Evolutionary conservation across 352 stramenopile species (phyloP).

Genomic region (Globisporangium echinulatum): DNA sequence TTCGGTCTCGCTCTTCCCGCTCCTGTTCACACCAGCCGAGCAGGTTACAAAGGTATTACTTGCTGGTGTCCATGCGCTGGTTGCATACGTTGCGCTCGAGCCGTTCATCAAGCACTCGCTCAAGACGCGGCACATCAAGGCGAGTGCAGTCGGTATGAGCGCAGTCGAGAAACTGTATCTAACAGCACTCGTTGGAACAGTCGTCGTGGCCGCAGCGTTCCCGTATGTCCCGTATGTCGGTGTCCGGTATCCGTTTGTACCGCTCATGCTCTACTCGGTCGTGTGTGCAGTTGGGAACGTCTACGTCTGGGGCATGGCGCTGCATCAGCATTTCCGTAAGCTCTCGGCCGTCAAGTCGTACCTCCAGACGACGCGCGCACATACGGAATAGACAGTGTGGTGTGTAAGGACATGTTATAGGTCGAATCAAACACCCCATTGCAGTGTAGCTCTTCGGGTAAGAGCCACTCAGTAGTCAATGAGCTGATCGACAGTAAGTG

Average conservation of each 20-base stretch:
- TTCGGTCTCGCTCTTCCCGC: slow-evolving; percentile 76
- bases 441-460: too few species aligned
- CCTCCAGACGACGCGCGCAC: slow-evolving; percentile 19
- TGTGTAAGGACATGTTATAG: too few species aligned
- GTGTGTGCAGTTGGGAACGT: slow-evolving; percentile 65
- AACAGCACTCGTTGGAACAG: slow-evolving; percentile 24
- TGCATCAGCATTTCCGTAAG: slow-evolving; percentile 63
- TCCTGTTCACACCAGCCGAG: slow-evolving; percentile 80
- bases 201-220: slow-evolving; percentile 37
- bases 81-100: slow-evolving; percentile 58
- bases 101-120: slow-evolving; percentile 65
- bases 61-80: slow-evolving; percentile 43
- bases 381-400: background rate
- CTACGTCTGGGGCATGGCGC: slow-evolving; percentile 64
- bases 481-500: too few species aligned
- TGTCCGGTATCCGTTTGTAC: slow-evolving; percentile 57
- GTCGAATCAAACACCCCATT: too few species aligned
- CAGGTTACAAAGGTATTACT: slow-evolving; percentile 74
- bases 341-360: slow-evolving; percentile 67
- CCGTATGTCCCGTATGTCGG: slow-evolving; percentile 45
- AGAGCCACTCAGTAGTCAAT: too few species aligned
- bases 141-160: slow-evolving; percentile 49
- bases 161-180: slow-evolving; percentile 55
- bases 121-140: slow-evolving; percentile 62
- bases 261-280: slow-evolving; percentile 76